Percentiles rank a stretch among this genome's conserved stretches.
These are phyloP conservation scores for Colletotrichum magnum DNA, from an alignment of 2,329 filamentous ascomycete genomes.

Conservation along the genomic window DNA sequence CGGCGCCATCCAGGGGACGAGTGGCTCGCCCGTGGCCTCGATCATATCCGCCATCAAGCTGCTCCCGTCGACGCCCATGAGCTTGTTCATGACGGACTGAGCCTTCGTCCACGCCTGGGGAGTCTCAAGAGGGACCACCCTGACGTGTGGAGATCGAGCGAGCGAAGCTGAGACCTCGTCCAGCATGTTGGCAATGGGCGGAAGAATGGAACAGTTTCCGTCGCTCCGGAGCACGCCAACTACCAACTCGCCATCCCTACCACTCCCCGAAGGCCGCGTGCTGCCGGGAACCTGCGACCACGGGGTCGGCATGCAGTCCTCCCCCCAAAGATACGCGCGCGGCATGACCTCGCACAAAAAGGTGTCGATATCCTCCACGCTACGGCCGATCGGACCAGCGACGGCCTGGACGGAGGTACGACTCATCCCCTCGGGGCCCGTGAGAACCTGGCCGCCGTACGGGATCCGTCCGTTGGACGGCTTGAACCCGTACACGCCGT, in stretches of 20 bases:
- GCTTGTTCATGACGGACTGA: conserved; percentile 37
- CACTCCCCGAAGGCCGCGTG: conserved; percentile 1
- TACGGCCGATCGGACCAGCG: conserved; percentile 25
- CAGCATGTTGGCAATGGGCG: conserved; percentile 30
- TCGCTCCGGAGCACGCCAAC: conserved; percentile 29
- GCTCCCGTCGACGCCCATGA: conserved; percentile 30
- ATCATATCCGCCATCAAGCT: conserved; percentile 27
- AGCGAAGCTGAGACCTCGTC: conserved; percentile 22
- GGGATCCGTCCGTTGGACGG: conserved; percentile 31
- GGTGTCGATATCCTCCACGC: conserved; percentile 26
- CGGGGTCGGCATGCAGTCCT: conserved; percentile 31
- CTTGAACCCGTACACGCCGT: conserved; percentile 38
- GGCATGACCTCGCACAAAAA: conserved; percentile 30
- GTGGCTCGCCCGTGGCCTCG: conserved; percentile 23
- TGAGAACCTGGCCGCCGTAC: conserved; percentile 17
- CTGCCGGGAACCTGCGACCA: conserved; percentile 8
- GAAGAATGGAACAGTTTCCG: conserved; percentile 25
- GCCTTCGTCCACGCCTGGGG: conserved; percentile 12
- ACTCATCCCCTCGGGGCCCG: conserved; percentile 26
- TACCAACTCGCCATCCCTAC: conserved; percentile 22
- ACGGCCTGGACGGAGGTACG: conserved; percentile 33
- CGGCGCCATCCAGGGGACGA: conserved; percentile 28
- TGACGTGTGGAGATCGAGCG: neutral
- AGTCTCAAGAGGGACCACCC: neutral
- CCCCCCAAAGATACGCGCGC: conserved; percentile 25